Evolutionary conservation across 306 rosid genomes (phyloP).

Genomic region (Inga laurina): DNA sequence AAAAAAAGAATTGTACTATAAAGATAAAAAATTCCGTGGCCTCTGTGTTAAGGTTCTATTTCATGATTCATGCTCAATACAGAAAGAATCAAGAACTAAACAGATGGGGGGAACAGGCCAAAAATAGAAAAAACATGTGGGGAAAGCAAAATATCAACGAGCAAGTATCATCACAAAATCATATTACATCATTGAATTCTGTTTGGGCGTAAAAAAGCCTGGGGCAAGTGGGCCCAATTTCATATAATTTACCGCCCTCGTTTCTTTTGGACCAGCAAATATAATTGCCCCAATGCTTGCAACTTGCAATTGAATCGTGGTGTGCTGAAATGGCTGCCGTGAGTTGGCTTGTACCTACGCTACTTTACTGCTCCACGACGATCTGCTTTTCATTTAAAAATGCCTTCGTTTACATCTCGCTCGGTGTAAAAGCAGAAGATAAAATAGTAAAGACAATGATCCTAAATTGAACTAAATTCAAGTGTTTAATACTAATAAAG

Average conservation of each 20-base stretch:
- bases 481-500: too few relatives aligned
- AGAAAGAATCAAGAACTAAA: background rate
- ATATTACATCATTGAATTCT: too few relatives aligned
- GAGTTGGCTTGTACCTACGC: slow-evolving; percentile 69
- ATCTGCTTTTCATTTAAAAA: background rate
- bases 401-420: background rate
- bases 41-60: background rate
- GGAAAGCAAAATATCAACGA: too few relatives aligned
- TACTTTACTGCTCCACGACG: slow-evolving; percentile 63
- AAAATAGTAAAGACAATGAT: too few relatives aligned
- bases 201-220: background rate
- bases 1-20: too few relatives aligned
- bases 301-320: background rate
- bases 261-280: background rate
- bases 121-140: too few relatives aligned
- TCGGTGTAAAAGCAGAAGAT: background rate
- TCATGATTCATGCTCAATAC: background rate
- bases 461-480: background rate
- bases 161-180: too few relatives aligned
- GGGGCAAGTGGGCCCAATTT: background rate
- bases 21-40: background rate
- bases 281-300: background rate
- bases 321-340: slow-evolving; percentile 45
- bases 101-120: too few relatives aligned
- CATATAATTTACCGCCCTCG: too few relatives aligned